Evolutionary conservation across 1,284 basidiomycete genomes (phyloP).

Genomic region (Stygiomarasmius scandens): DNA sequence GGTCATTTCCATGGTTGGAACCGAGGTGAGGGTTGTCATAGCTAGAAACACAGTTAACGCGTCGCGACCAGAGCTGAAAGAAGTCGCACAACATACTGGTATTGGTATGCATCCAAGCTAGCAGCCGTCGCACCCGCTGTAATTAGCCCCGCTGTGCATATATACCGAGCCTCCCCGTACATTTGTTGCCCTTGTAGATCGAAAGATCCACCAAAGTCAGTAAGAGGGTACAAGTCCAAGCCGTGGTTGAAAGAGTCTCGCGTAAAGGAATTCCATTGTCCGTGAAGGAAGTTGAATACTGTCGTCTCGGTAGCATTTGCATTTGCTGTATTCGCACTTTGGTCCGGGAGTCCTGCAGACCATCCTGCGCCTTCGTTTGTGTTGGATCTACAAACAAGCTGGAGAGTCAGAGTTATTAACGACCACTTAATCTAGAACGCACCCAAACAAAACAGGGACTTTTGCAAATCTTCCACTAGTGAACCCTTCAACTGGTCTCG

Average conservation of each 20-base stretch:
- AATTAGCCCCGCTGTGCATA: constrained; percentile 17
- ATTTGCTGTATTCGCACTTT: constrained; percentile 15
- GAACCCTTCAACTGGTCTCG: constrained; percentile 18
- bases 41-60: background rate
- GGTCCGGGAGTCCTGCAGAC: constrained; percentile 13
- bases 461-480: constrained; percentile 12
- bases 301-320: constrained; percentile 14
- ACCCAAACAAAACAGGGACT: constrained; percentile 18
- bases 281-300: constrained; percentile 17
- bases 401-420: no score
- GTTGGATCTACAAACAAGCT: constrained; percentile 12
- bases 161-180: constrained; percentile 20
- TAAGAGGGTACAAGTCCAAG: constrained; percentile 13
- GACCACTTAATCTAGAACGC: no score
- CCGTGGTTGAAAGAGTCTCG: constrained; percentile 6
- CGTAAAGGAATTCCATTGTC: constrained; percentile 14
- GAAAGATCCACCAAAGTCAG: constrained; percentile 10
- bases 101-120: constrained; percentile 5
- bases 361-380: constrained; percentile 20
- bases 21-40: constrained; percentile 15
- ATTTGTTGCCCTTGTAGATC: constrained; percentile 18
- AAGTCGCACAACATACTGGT: constrained; percentile 5
- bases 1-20: constrained; percentile 12
- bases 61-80: background rate
- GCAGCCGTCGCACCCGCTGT: constrained; percentile 4